Percentiles rank a stretch among this genome's conserved stretches.
These are phyloP conservation scores for Backusella tarrabulga DNA, from an alignment of 192 early-diverging fungal species.

Conservation along the genomic window DNA sequence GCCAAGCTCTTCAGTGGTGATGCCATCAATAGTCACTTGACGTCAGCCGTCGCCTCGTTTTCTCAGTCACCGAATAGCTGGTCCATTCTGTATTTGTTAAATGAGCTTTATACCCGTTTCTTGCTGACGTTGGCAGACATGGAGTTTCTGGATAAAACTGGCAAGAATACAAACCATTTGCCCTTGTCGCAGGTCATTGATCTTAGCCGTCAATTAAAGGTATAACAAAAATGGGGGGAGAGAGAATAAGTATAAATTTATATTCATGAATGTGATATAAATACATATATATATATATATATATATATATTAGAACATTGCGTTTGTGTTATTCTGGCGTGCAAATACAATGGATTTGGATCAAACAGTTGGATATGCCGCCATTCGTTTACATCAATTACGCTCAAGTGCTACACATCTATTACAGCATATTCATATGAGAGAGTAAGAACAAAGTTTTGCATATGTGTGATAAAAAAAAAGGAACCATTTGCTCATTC, in stretches of 20 bases:
- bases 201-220: slow-evolving; percentile 52
- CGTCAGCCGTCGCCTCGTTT: background rate
- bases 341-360: slow-evolving; percentile 40
- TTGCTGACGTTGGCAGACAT: slow-evolving; percentile 84
- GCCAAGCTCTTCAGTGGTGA: background rate
- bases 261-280: too few species aligned
- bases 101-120: slow-evolving; percentile 70
- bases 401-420: slow-evolving; percentile 61
- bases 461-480: background rate
- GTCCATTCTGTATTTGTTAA: slow-evolving; percentile 63
- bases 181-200: slow-evolving; percentile 51
- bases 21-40: background rate
- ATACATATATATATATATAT: too few species aligned
- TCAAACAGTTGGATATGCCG: slow-evolving; percentile 19
- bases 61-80: slow-evolving; percentile 44
- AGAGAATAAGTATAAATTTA: too few species aligned
- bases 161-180: slow-evolving; percentile 46
- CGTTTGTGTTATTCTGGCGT: slow-evolving; percentile 78
- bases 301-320: slow-evolving; percentile 51
- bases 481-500: background rate
- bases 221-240: slow-evolving; percentile 18
- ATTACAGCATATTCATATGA: slow-evolving; percentile 71
- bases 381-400: slow-evolving; percentile 52
- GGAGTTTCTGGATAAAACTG: slow-evolving; percentile 67
- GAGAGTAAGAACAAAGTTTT: slow-evolving; percentile 52